A percentile compares a stretch with the other conserved stretches of the same genome.
Evolutionary conservation across 2,329 filamentous ascomycete species (phyloP).

Genomic region (Penicillium sp.): DNA sequence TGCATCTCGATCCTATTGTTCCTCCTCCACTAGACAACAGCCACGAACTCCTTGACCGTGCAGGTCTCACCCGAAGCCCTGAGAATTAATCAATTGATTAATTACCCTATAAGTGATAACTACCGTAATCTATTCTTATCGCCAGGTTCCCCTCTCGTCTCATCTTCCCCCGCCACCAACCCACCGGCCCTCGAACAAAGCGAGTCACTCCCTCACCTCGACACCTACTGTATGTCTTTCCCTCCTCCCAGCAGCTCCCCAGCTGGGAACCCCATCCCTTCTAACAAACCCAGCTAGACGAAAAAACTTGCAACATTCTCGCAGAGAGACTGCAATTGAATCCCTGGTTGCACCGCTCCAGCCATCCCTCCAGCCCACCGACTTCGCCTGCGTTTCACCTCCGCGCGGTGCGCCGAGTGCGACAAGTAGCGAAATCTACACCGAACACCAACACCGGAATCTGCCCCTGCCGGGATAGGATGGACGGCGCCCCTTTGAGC

Average conservation of each 20-base stretch:
- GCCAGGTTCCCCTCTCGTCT: not conserved
- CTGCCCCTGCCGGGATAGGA: not conserved
- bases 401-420: too few species aligned
- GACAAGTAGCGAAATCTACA: not conserved
- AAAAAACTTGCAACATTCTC: not conserved
- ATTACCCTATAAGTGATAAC: not conserved
- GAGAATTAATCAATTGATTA: not conserved
- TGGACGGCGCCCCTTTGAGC: slow-evolving; percentile 9
- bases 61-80: not conserved
- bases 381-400: not conserved
- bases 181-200: not conserved
- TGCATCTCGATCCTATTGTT: too few species aligned
- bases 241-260: not conserved
- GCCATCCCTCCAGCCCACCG: slow-evolving; percentile 6
- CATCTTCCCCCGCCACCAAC: slow-evolving; percentile 1
- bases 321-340: not conserved
- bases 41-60: not conserved
- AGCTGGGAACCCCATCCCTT: not conserved
- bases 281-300: not conserved
- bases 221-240: not conserved
- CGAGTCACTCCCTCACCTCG: not conserved
- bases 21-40: too few species aligned
- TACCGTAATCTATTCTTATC: not conserved
- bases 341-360: slow-evolving; percentile 3
- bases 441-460: not conserved